Percentiles rank a stretch among this genome's conserved stretches.
Conservation (phyloP, 352 stramenopile species). For the Globisporangium irregulare region DNA sequence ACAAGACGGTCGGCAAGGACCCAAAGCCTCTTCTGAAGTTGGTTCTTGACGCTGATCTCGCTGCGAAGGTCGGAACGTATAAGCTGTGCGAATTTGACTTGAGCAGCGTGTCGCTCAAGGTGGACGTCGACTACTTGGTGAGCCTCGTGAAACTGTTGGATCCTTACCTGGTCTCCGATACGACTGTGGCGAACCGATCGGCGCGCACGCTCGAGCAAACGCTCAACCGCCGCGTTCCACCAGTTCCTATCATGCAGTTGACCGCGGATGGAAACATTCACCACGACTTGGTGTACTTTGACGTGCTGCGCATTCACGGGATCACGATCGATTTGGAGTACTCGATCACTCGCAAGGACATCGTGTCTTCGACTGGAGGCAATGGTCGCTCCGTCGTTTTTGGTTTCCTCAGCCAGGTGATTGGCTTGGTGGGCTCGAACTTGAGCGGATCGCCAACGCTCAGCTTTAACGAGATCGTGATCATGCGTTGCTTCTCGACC, state of each 20-base stretch:
- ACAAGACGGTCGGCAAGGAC: constrained; percentile 58
- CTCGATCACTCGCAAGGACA: constrained; percentile 82
- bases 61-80: constrained; percentile 76
- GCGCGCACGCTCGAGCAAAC: constrained; percentile 58
- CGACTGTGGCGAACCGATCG: constrained; percentile 55
- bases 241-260: constrained; percentile 52
- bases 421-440: constrained; percentile 82
- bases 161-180: constrained; percentile 70
- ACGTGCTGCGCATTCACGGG: constrained; percentile 70
- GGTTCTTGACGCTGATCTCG: constrained; percentile 69
- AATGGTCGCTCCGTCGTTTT: constrained; percentile 75
- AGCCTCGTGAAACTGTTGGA: constrained; percentile 81
- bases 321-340: constrained; percentile 79
- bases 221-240: constrained; percentile 54
- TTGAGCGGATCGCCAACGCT: constrained; percentile 80
- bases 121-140: constrained; percentile 85
- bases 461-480: constrained; percentile 84
- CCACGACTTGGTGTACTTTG: constrained; percentile 81
- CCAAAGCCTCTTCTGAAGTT: constrained; percentile 66
- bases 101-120: constrained; percentile 67
- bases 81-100: constrained; percentile 79
- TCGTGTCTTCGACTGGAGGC: constrained; percentile 58
- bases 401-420: constrained; percentile 73
- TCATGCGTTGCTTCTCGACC: constrained; percentile 79
- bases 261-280: constrained; percentile 67